Evolutionary conservation across 192 early-diverging fungal genomes (phyloP).

Genomic region (Martensiomyces pterosporus): DNA sequence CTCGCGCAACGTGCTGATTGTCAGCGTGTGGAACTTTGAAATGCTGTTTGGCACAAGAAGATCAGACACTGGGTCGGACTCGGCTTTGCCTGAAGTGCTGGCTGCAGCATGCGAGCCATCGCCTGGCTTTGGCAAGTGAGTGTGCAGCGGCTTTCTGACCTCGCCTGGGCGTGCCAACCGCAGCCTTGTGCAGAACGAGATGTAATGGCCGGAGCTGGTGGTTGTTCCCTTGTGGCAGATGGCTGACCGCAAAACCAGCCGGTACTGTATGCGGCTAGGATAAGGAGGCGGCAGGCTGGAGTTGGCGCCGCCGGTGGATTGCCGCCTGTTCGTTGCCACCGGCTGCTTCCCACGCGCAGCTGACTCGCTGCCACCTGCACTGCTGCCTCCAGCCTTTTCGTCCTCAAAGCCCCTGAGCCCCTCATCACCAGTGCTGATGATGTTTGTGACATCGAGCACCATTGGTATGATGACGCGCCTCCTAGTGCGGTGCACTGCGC

Average conservation of each 20-base stretch:
- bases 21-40: no score
- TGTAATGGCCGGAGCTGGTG: conserved; percentile 52
- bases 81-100: no score
- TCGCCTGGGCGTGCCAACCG: conserved; percentile 21
- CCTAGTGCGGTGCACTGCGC: conserved; percentile 35
- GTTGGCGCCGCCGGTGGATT: no score
- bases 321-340: no score
- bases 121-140: no score
- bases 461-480: conserved; percentile 55
- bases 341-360: no score
- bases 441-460: conserved; percentile 26
- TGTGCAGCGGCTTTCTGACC: no score
- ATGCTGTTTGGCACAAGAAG: no score
- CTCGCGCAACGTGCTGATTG: no score
- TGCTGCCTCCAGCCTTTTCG: conserved; percentile 2
- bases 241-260: conserved; percentile 52
- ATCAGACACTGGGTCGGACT: no score
- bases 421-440: conserved; percentile 13
- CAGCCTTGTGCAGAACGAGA: conserved; percentile 40
- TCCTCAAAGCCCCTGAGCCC: conserved; percentile 6
- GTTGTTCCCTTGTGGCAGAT: conserved; percentile 56
- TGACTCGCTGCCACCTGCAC: no score
- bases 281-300: conserved; percentile 40
- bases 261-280: conserved; percentile 33
- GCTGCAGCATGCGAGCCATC: no score